Percentiles rank a stretch among this genome's conserved stretches.
phyloP scores from a whole-genome alignment of 169 alveolate genomes.

The Eimeria acervulina region DNA sequence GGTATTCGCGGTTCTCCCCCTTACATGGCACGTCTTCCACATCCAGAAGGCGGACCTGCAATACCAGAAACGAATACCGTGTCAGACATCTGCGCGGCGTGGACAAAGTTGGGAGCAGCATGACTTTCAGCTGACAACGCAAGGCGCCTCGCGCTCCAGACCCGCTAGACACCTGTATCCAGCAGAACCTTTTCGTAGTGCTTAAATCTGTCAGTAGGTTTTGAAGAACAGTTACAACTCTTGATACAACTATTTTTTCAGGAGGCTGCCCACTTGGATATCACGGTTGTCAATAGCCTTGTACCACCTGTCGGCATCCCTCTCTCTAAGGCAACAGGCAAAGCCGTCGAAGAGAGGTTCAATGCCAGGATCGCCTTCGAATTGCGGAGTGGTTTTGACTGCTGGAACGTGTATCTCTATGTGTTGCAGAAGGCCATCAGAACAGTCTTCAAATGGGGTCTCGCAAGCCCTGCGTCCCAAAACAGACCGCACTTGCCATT shows the following conservation, averaged over 20 bases:
- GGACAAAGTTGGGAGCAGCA: neutral
- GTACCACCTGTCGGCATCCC: conserved; percentile 83
- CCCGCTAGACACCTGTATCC: neutral
- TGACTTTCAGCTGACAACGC: neutral
- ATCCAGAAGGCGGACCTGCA: conserved; percentile 66
- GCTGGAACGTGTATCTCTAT: conserved; percentile 72
- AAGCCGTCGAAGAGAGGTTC: conserved; percentile 82
- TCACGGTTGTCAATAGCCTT: conserved; percentile 84
- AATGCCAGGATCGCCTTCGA: conserved; percentile 77
- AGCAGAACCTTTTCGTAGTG: neutral
- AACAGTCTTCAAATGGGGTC: conserved; percentile 46
- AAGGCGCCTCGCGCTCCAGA: neutral
- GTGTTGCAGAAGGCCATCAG: conserved; percentile 65
- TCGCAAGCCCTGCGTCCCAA: conserved; percentile 74
- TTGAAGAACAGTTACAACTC: neutral
- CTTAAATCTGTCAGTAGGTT: neutral
- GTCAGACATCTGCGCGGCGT: neutral
- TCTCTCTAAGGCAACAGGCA: conserved; percentile 83
- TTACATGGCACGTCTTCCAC: conserved; percentile 46
- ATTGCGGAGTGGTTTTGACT: conserved; percentile 14
- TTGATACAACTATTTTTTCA: neutral
- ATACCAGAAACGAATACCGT: neutral
- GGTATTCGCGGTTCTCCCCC: conserved; percentile 74
- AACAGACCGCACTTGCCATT: neutral
- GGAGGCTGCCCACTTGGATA: conserved; percentile 72